Percentiles rank a stretch among this genome's conserved stretches.
These are phyloP conservation scores for Didymella sp. DNA, from an alignment of 2,329 filamentous ascomycete species.

Conservation along the genomic window DNA sequence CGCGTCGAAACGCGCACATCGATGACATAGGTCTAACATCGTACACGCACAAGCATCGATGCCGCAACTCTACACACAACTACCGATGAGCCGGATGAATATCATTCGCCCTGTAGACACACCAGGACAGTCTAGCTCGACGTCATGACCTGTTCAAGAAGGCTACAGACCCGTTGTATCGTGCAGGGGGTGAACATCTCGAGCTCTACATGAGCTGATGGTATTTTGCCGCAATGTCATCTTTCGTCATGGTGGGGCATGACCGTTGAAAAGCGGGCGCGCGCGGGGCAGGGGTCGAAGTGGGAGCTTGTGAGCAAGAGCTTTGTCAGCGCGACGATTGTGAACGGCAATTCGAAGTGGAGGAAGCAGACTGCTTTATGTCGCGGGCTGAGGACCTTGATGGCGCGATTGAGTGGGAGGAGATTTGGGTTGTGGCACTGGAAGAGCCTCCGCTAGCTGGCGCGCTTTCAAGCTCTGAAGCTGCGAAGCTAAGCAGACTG, in stretches of 20 bases:
- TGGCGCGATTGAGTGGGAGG: slow-evolving; percentile 6
- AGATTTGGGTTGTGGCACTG: neutral
- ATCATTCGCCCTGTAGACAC: slow-evolving; percentile 33
- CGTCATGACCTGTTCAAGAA: slow-evolving; percentile 41
- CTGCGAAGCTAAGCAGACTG: neutral
- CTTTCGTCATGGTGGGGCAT: slow-evolving; percentile 37
- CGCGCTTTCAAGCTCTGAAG: neutral
- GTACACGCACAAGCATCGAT: slow-evolving; percentile 11
- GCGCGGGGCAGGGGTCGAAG: slow-evolving; percentile 14
- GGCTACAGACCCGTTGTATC: slow-evolving; percentile 26
- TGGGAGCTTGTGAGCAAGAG: slow-evolving; percentile 1
- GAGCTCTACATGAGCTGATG: slow-evolving; percentile 19
- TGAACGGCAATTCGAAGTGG: neutral
- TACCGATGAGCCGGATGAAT: slow-evolving; percentile 28
- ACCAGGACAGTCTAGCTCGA: slow-evolving; percentile 33
- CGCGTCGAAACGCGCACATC: slow-evolving; percentile 6
- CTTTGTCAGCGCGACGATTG: slow-evolving; percentile 20
- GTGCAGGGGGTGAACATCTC: slow-evolving; percentile 22
- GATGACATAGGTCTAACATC: slow-evolving; percentile 36
- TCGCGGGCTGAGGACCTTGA: slow-evolving; percentile 31
- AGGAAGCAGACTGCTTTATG: slow-evolving; percentile 12
- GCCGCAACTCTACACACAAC: slow-evolving; percentile 25
- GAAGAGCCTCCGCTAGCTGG: neutral
- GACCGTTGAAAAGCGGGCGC: slow-evolving; percentile 19
- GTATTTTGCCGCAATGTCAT: slow-evolving; percentile 34